phyloP scores from a whole-genome alignment of 495 filamentous ascomycete species.

The Darksidea phi region DNA sequence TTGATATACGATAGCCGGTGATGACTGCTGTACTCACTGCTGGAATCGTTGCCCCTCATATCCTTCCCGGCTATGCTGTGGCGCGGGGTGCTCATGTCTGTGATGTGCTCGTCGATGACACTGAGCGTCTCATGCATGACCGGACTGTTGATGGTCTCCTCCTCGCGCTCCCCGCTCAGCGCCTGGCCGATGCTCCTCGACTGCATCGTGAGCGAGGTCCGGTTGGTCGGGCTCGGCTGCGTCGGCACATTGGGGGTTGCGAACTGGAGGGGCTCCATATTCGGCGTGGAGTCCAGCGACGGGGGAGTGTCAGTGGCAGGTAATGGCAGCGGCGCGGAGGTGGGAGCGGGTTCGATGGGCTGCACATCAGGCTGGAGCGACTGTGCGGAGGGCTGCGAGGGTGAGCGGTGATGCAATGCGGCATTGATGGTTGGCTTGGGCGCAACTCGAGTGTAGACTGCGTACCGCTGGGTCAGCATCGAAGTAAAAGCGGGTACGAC shows the following conservation, averaged over 20 bases:
- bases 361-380: conserved; percentile 1
- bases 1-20: conserved; percentile 85
- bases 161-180: conserved; percentile 40
- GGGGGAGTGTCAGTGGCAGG: conserved; percentile 9
- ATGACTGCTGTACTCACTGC: conserved; percentile 84
- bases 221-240: conserved; percentile 5
- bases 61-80: conserved; percentile 55
- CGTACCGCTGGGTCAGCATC: too few relatives aligned
- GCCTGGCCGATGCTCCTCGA: conserved; percentile 52
- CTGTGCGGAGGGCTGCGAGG: conserved; percentile 13
- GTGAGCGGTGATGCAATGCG: conserved; percentile 31
- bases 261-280: conserved; percentile 27
- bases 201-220: conserved; percentile 32
- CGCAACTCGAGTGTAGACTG: conserved; percentile 46
- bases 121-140: conserved; percentile 96
- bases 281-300: not conserved
- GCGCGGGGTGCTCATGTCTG: conserved; percentile 78
- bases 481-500: too few relatives aligned
- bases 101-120: conserved; percentile 98
- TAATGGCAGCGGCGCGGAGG: conserved; percentile 1
- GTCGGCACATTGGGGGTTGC: conserved; percentile 10
- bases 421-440: conserved; percentile 38
- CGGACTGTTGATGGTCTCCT: conserved; percentile 49
- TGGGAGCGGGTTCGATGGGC: not conserved
- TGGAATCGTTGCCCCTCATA: conserved; percentile 67